Base-by-base conservation (phyloP, 140 eudicot species). In the Senecio squalidus region DNA sequence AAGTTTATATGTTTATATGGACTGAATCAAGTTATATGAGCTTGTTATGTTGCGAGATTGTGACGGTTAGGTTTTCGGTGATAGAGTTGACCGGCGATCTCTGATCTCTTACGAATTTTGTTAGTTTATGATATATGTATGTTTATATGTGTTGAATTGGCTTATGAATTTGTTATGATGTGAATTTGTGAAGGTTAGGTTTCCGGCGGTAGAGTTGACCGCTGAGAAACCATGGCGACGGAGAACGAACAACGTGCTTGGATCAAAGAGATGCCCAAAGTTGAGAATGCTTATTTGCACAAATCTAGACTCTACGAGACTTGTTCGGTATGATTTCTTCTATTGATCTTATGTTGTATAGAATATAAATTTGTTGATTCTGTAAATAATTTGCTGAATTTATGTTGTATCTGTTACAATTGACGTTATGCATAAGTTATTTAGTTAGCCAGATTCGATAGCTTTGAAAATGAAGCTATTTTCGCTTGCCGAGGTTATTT, bases 291-390 rank as follows among this genome's bases (percentile, higher is more conserved):
- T 4, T 68, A 73, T 74, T 61, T 89, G 68, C 84, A 79, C 48
- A 89, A 89, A 68, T 89, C 79, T 76, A 80, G 78, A 51, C 95
- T 89, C 15, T 89, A 80, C 55, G 95, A 89, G 66, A 85, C 97
- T 62, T 80, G 76, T 26, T 72, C 88, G 88, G 91, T 82, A 80
- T 43, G 17, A 25, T 3, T 67, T 46, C n/a, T 24, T 13, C 23
- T 50, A 15, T 9, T 27, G 11, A 23, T 48, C 29, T 5, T n/a
- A n/a, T n/a, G n/a, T n/a, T n/a, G n/a, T n/a, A n/a, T n/a, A n/a
- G n/a, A n/a, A n/a, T n/a, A n/a, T n/a, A n/a, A n/a, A n/a, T n/a
- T 16, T 40, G 21, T 2, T 9, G 47, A 0, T 40, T 11, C 13
- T 40, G 47, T 40, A 40, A 40, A 4, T 10, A 46, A 21, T 43